phyloP scores from a whole-genome alignment of 306 rosid species.

The Vicia villosa region DNA sequence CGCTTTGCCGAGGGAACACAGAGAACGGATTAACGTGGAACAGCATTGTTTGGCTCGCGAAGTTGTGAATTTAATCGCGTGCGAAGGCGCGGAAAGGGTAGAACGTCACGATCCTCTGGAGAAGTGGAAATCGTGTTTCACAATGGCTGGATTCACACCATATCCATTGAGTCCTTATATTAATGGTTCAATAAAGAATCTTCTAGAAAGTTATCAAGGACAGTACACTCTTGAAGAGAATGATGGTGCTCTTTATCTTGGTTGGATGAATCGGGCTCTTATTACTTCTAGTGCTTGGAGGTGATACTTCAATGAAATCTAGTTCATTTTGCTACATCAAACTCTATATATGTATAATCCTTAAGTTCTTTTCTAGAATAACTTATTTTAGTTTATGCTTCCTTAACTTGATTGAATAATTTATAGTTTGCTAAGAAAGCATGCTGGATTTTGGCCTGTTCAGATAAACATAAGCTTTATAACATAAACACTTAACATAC shows the following conservation, averaged over 20 bases:
- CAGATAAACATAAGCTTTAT: background rate
- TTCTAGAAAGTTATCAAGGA: constrained; percentile 67
- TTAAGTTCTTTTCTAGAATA: background rate
- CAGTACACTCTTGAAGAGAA: constrained; percentile 77
- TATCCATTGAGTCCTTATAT: constrained; percentile 68
- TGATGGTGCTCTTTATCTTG: constrained; percentile 71
- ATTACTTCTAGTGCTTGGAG: constrained; percentile 82
- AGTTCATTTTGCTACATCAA: constrained; percentile 28
- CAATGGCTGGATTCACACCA: constrained; percentile 78
- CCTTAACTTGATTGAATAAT: constrained; percentile 11
- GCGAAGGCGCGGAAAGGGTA: constrained; percentile 87
- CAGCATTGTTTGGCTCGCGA: constrained; percentile 92
- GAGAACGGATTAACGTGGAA: constrained; percentile 77
- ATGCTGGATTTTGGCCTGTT: background rate
- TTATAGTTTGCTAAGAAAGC: constrained; percentile 12
- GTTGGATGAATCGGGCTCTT: constrained; percentile 73
- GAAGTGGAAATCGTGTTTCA: constrained; percentile 75
- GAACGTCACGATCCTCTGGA: constrained; percentile 76
- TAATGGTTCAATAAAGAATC: constrained; percentile 62
- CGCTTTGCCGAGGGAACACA: constrained; percentile 65
- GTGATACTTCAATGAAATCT: too few species aligned
- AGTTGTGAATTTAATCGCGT: constrained; percentile 85
- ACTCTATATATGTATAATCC: constrained; percentile 18
- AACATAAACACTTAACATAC: background rate
- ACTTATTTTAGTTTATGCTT: constrained; percentile 13